Evolutionary conservation across 148 eudicot genomes (phyloP).

Genomic region (Chenopodium quinoa): DNA sequence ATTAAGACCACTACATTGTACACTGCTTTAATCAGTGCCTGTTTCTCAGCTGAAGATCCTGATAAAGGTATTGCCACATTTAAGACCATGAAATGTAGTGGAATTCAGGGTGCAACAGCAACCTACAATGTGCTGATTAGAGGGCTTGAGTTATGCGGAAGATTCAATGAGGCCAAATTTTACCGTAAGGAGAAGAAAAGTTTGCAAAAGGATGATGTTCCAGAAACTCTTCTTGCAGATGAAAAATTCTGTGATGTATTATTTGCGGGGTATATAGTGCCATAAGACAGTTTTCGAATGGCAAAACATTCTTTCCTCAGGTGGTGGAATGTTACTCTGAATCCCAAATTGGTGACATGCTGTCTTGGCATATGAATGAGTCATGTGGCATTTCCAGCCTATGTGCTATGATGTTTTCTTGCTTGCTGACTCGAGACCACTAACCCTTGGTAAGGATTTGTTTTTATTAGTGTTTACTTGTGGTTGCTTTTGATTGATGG

Average conservation of each 20-base stretch:
- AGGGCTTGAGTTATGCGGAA: constrained; percentile 62
- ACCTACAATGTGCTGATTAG: constrained; percentile 53
- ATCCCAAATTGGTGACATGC: constrained; percentile 3
- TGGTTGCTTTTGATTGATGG: constrained; percentile 5
- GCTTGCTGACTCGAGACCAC: constrained; percentile 28
- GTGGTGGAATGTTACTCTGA: constrained; percentile 14
- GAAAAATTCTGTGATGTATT: constrained; percentile 55
- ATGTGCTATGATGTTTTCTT: constrained; percentile 9
- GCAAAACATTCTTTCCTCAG: constrained; percentile 1
- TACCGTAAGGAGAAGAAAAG: constrained; percentile 56
- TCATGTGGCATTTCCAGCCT: constrained; percentile 7
- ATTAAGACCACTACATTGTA: constrained; percentile 45
- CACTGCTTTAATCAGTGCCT: constrained; percentile 61
- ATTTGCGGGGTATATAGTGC: constrained; percentile 43
- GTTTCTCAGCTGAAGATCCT: constrained; percentile 50
- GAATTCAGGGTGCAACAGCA: constrained; percentile 40
- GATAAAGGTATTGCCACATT: constrained; percentile 55
- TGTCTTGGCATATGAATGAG: neutral
- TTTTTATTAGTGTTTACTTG: neutral
- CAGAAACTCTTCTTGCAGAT: constrained; percentile 30
- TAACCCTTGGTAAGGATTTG: constrained; percentile 15
- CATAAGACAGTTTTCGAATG: constrained; percentile 3
- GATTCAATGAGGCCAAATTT: constrained; percentile 35
- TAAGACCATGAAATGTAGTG: constrained; percentile 43
- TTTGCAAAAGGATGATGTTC: constrained; percentile 27